Evolutionary conservation across 805 yeast species (phyloP).

Genomic region (Saturnispora diversa): DNA sequence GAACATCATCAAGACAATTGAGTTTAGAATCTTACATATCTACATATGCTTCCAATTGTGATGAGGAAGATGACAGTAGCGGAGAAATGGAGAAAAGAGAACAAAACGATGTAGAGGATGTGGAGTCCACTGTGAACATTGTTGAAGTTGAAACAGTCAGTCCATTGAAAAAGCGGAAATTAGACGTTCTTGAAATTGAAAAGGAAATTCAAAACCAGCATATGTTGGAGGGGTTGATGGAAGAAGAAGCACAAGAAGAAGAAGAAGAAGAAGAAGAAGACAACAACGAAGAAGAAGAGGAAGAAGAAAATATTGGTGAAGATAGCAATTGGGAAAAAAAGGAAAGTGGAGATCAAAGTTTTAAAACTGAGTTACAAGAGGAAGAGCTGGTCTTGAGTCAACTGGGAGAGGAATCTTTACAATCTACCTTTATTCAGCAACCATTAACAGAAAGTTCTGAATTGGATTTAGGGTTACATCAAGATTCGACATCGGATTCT

Average conservation of each 20-base stretch:
- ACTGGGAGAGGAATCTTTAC: background rate
- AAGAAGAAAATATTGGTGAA: conserved; percentile 3
- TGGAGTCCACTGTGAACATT: background rate
- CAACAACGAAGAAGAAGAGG: conserved; percentile 8
- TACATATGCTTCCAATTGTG: conserved; percentile 2
- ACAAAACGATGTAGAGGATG: background rate
- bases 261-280: background rate
- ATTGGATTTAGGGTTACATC: too few relatives aligned
- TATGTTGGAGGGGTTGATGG: background rate
- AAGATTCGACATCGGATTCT: too few relatives aligned
- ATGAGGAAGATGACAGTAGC: conserved; percentile 9
- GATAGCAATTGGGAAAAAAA: background rate
- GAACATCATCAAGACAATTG: conserved; percentile 8
- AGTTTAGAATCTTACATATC: conserved; percentile 11
- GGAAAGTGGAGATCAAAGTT: conserved; percentile 8
- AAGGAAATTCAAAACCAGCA: too few relatives aligned
- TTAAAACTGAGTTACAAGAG: conserved; percentile 5
- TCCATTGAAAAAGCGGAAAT: background rate
- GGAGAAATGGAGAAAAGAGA: too few relatives aligned
- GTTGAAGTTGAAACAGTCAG: background rate
- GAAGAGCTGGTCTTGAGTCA: conserved; percentile 3
- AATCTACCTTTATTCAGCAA: too few relatives aligned
- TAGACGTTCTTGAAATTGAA: too few relatives aligned
- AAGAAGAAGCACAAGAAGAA: conserved; percentile 6
- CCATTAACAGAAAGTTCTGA: background rate